Conservation (phyloP, 2,329 filamentous ascomycete species). For the Chaetomium globosum region DNA sequence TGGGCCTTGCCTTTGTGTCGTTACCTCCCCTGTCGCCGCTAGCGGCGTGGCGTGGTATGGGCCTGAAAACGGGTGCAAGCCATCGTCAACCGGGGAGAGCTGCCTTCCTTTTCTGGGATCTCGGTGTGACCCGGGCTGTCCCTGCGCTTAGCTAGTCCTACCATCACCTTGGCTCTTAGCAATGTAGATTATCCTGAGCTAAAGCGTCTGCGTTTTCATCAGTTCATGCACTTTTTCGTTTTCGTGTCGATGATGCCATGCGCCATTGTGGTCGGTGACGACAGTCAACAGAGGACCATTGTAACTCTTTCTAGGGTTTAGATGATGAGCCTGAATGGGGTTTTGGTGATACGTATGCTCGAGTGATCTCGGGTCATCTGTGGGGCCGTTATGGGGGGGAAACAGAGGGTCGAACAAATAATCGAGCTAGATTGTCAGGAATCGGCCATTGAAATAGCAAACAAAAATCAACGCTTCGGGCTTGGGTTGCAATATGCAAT, state of each 20-base stretch:
- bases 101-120: not conserved
- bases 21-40: not conserved
- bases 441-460: not conserved
- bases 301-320: not conserved
- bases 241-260: not conserved
- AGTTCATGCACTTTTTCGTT: not conserved
- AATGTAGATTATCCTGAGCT: not conserved
- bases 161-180: not conserved
- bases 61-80: not conserved
- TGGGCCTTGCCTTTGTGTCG: not conserved
- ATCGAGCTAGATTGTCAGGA: not conserved
- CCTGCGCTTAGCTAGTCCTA: constrained; percentile 17
- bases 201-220: not conserved
- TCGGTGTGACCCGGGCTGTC: constrained; percentile 11
- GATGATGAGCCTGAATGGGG: not conserved
- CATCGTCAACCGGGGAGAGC: not conserved
- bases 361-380: not conserved
- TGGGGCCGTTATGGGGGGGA: not conserved
- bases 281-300: not conserved
- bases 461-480: not conserved
- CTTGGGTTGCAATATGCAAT: not conserved
- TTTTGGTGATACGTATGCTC: not conserved
- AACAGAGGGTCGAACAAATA: not conserved
- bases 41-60: not conserved
- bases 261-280: not conserved